These are phyloP conservation scores for Closterium sp. DNA, from an alignment of 139 green algal genomes.

Conservation along the genomic window DNA sequence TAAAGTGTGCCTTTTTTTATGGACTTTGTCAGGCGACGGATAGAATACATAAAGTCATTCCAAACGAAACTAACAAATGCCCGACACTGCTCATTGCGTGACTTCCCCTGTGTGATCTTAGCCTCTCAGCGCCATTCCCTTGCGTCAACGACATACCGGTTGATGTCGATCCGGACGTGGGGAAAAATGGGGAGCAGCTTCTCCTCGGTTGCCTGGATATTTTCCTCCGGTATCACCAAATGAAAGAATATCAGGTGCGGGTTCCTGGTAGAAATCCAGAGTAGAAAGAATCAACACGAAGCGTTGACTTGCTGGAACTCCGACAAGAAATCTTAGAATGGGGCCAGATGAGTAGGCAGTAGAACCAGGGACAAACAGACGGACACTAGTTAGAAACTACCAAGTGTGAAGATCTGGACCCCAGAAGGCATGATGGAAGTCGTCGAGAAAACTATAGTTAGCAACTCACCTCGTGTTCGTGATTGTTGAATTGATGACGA, in stretches of 20 bases:
- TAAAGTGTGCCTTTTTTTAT: neutral
- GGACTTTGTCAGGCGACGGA: neutral
- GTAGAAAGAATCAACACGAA: neutral
- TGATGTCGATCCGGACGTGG: constrained; percentile 11
- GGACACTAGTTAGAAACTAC: neutral
- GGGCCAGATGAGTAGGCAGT: neutral
- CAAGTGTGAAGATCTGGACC: neutral
- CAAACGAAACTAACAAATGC: neutral
- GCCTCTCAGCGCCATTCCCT: too few relatives aligned
- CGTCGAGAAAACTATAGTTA: neutral
- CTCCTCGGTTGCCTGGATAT: neutral
- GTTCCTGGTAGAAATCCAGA: neutral
- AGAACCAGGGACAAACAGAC: neutral
- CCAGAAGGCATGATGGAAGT: neutral
- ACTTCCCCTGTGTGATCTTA: neutral
- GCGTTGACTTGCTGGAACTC: neutral
- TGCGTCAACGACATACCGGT: constrained; percentile 18
- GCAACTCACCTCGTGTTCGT: constrained; percentile 5
- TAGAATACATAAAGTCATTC: neutral
- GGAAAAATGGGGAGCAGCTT: constrained; percentile 11
- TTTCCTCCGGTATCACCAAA: constrained; percentile 20
- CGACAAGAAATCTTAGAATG: neutral
- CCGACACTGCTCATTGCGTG: neutral
- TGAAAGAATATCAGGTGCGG: constrained; percentile 13
- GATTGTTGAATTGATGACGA: constrained; percentile 41